Evolutionary conservation across 108 stramenopile species (phyloP).

Genomic region (Conticribra weissflogii): DNA sequence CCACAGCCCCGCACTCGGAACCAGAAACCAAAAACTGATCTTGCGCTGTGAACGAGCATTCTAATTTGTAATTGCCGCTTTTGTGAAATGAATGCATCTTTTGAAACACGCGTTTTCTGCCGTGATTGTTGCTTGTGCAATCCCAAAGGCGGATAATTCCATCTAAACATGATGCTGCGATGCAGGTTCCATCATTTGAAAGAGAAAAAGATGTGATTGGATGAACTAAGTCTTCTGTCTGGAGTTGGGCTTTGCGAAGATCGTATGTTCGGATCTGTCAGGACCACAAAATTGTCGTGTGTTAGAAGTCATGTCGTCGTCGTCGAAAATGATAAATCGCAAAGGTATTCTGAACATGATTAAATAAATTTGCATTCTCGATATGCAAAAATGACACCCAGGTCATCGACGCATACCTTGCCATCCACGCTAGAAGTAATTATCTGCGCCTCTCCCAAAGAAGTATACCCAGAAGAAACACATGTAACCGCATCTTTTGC

Average conservation of each 20-base stretch:
- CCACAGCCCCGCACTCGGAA: constrained; percentile 74
- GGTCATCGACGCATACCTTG: constrained; percentile 25
- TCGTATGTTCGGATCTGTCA: constrained; percentile 68
- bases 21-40: constrained; percentile 66
- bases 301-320: too few relatives aligned
- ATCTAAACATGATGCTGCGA: constrained; percentile 77
- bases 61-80: constrained; percentile 68
- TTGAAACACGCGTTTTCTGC: constrained; percentile 37
- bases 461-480: constrained; percentile 46
- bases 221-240: constrained; percentile 55
- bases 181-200: constrained; percentile 60
- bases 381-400: not conserved
- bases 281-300: too few relatives aligned
- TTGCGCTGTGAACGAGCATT: constrained; percentile 69
- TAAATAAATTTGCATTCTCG: not conserved
- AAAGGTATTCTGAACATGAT: too few relatives aligned
- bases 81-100: constrained; percentile 45
- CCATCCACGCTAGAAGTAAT: constrained; percentile 82
- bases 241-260: constrained; percentile 60
- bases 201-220: constrained; percentile 69
- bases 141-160: constrained; percentile 76
- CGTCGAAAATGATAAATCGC: too few relatives aligned
- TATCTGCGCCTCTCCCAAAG: constrained; percentile 29
- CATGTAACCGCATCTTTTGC: constrained; percentile 83
- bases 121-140: constrained; percentile 46